Evolutionary conservation across 192 early-diverging fungal species (phyloP), one percentile per base, ranked within the genome.

Genomic region (Chytriomyces sp.): DNA sequence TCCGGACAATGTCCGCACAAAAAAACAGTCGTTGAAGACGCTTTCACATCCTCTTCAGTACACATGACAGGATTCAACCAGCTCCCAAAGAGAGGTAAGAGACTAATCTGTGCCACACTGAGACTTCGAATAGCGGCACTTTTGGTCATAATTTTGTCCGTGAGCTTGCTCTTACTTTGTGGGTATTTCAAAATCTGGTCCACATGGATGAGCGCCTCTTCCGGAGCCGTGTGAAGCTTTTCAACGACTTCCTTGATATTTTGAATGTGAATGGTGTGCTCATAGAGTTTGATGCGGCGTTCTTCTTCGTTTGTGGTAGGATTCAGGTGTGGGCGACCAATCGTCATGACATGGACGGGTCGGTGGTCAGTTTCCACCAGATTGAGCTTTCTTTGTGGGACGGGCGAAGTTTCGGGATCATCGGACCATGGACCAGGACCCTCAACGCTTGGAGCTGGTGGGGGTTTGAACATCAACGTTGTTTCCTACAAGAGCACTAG

Each of bases 11-110:
- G 60, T 1, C 33, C 37, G 4, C 63, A 64, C 25, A 64, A 22
- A 64, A 26, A 64, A 26, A 64, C 30, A 28, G n/a, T 64, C 33
- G 63, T 28, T 25, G 63, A 49, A 3, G 26, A 64, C n/a, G 63
- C 39, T 14, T 26, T 22, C 22, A 64, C 63, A 3, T 37, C 60
- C 33, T 17, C 10, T 64, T 40, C 44, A 10, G 22, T 7, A 52
- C 63, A 64, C 7, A 64, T 19, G 7, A 64, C 12, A 31, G 63
- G 39, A 44, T 64, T 64, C 63, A 64, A 0, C 63, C 63, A 64
- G 22, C n/a, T 64, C 49, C 63, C 63, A 40, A 64, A 64, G 5
- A 64, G n/a, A 3, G 63, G 63, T 30, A 44, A 7, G 25, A 64
- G 38, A 19, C 40, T 34, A 39, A 64, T 44, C 33, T 64, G 63